Conservation (phyloP, 1,284 basidiomycete genomes). For the Sparassis latifolia region DNA sequence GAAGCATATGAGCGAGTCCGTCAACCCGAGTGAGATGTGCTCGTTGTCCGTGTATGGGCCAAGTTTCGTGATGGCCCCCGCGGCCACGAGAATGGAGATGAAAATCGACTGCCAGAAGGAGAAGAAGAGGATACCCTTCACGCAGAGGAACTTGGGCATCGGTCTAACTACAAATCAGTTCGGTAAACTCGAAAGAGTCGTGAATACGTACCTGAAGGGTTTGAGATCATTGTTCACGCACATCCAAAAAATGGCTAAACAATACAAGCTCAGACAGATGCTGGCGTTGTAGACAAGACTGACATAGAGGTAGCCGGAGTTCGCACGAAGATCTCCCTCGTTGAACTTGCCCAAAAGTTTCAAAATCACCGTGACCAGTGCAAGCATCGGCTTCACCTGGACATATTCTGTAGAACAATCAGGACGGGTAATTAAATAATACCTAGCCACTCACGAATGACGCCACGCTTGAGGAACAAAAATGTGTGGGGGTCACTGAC, state of each 20-base stretch:
- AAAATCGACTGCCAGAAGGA: constrained; percentile 95
- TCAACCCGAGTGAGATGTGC: constrained; percentile 85
- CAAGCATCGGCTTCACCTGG: constrained; percentile 90
- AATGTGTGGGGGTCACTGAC: constrained; percentile 93
- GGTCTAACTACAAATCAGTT: constrained; percentile 36
- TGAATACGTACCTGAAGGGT: constrained; percentile 68
- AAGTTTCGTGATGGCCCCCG: constrained; percentile 68
- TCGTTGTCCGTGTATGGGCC: constrained; percentile 89
- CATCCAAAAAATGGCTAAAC: constrained; percentile 93
- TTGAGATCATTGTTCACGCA: constrained; percentile 82
- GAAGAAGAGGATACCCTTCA: constrained; percentile 97
- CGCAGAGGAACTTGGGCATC: constrained; percentile 93
- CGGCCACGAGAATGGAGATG: constrained; percentile 85
- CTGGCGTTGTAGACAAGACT: constrained; percentile 77
- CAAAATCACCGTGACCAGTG: constrained; percentile 77
- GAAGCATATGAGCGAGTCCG: constrained; percentile 87
- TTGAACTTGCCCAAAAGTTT: constrained; percentile 86
- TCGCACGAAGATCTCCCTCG: constrained; percentile 80
- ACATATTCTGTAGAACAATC: constrained; percentile 76
- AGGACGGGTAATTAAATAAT: constrained; percentile 7
- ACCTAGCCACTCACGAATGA: constrained; percentile 67
- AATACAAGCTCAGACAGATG: constrained; percentile 76
- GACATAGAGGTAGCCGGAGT: constrained; percentile 91
- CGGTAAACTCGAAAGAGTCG: neutral
- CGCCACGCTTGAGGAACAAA: constrained; percentile 90